Evolutionary conservation across 2,329 filamentous ascomycete species (phyloP), one percentile per base, ranked within the genome.

Genomic region (Ascochyta lentis): DNA sequence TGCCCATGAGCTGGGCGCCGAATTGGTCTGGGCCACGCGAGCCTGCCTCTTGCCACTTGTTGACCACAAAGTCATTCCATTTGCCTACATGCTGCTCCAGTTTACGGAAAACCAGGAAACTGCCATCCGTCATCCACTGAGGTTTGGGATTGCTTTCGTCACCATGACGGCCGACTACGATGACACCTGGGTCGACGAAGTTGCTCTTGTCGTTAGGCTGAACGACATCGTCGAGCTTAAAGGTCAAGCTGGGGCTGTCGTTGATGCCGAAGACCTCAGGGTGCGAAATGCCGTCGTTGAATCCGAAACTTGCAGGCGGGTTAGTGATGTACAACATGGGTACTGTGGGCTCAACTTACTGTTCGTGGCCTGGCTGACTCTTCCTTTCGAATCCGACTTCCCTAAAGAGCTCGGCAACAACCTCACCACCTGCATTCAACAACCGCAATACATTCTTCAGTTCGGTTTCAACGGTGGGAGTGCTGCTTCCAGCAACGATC

Each of bases 231-330:
- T 56, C 53, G 5, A 56, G 31, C 15, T 45, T 31, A 31, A 55
- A 55, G 15, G 24, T 37, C 16, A 55, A 35, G 23, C 15, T 34
- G 13, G 45, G 37, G 37, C 37, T 23, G 22, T 39, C 47, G 10
- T 56, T 51, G 10, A 56, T 51, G 19, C 53, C 53, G 6, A 51
- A 43, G 15, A 56, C 33, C n/a, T 56, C 24, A 16, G 53, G 53
- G 13, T 56, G 53, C 26, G 53, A 56, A 29, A 56, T 56, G 7
- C 53, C 53, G n/a, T 56, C 53, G 38, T 56, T 56, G 47, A 56
- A 56, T 0, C 53, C 53, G 26, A 56, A 56, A 27, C 53, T 56
- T n/a, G 12, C 24, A 15, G 15, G 1, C 12, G n/a, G 1, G 15
- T 56, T n/a, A 56, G 43, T 9, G 22, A 8, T 15, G 6, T 51